These are phyloP conservation scores for Pelargonium nanum DNA, from an alignment of 345 rosid species.

Conservation along the genomic window DNA sequence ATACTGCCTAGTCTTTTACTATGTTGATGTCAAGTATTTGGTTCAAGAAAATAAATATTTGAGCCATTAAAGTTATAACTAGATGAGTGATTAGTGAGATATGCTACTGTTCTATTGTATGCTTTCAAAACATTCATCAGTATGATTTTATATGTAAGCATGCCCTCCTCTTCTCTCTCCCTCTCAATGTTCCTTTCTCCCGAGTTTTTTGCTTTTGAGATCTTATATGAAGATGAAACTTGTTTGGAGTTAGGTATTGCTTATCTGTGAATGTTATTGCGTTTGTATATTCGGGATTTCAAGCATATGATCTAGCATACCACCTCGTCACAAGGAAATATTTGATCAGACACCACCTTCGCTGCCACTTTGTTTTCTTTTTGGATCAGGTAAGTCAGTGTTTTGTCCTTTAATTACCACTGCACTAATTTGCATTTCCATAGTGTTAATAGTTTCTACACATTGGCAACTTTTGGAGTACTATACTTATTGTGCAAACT, in stretches of 20 bases:
- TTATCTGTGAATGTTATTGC: conserved; percentile 68
- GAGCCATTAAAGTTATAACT: background rate
- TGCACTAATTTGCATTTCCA: too few relatives aligned
- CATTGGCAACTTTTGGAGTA: background rate
- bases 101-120: background rate
- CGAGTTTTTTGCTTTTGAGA: background rate
- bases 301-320: conserved; percentile 55
- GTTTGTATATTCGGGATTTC: conserved; percentile 63
- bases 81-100: background rate
- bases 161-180: background rate
- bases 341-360: conserved; percentile 39
- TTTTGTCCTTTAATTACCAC: background rate
- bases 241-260: conserved; percentile 53
- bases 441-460: background rate
- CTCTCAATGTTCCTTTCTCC: background rate
- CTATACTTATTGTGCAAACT: background rate
- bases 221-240: conserved; percentile 8
- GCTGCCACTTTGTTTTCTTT: conserved; percentile 48
- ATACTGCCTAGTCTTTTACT: too few relatives aligned
- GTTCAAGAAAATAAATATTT: too few relatives aligned
- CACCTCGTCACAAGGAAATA: conserved; percentile 41
- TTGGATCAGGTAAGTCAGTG: conserved; percentile 77
- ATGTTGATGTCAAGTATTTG: background rate
- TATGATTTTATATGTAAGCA: background rate
- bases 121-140: background rate